phyloP scores from a whole-genome alignment of 2,329 filamentous ascomycete species.

The Colletotrichum lini region DNA sequence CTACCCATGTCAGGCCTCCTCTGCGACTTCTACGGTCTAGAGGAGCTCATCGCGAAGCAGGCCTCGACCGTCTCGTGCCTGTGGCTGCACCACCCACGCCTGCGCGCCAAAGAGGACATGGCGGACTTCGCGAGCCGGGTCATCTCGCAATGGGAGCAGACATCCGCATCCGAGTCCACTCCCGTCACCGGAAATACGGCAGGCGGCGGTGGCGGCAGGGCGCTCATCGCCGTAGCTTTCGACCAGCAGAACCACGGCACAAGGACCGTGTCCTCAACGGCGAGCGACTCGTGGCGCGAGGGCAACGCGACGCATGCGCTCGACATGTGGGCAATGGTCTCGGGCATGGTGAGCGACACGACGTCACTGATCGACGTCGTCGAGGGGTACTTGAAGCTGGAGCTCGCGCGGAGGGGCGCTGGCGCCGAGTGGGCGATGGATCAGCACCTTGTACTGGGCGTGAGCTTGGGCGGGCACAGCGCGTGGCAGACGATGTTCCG shows the following conservation, averaged over 20 bases:
- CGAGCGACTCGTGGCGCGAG: slow-evolving; percentile 84
- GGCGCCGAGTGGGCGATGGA: slow-evolving; percentile 58
- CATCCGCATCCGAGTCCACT: slow-evolving; percentile 41
- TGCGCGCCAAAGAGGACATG: slow-evolving; percentile 81
- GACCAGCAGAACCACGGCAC: slow-evolving; percentile 95
- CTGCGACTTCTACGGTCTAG: slow-evolving; percentile 84
- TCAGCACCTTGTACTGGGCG: slow-evolving; percentile 82
- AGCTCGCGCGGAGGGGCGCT: slow-evolving; percentile 49
- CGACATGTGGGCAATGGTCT: slow-evolving; percentile 90
- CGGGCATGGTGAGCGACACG: slow-evolving; percentile 81
- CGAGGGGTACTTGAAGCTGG: slow-evolving; percentile 79
- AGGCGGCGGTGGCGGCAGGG: slow-evolving; percentile 53
- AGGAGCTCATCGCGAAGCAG: slow-evolving; percentile 71
- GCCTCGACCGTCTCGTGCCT: slow-evolving; percentile 78
- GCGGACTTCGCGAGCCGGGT: slow-evolving; percentile 77
- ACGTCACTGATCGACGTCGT: slow-evolving; percentile 83
- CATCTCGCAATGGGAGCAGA: slow-evolving; percentile 73
- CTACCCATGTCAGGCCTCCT: slow-evolving; percentile 84
- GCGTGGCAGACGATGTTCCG: slow-evolving; percentile 87
- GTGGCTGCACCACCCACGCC: slow-evolving; percentile 91
- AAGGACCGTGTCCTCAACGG: slow-evolving; percentile 74
- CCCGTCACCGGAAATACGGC: not conserved
- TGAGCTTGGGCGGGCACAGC: slow-evolving; percentile 89
- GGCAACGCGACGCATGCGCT: slow-evolving; percentile 88
- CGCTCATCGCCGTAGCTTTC: slow-evolving; percentile 86